Evolutionary conservation across 2,329 filamentous ascomycete species (phyloP), one percentile per base, ranked within the genome.

Genomic region (Paradendryphiella salina): DNA sequence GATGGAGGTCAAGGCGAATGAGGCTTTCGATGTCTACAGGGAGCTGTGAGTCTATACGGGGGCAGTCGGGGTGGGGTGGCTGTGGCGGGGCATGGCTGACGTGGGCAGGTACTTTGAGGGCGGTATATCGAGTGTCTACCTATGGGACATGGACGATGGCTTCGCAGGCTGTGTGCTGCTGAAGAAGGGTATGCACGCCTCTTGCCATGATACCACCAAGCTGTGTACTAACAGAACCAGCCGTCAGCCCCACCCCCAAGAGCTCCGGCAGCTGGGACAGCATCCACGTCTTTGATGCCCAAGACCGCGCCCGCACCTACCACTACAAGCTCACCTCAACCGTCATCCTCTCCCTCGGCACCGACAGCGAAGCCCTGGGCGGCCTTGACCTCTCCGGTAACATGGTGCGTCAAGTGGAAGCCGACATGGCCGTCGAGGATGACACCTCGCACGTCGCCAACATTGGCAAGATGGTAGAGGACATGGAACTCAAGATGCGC

Each of bases 401-500:
- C 79, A 94, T 99, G 91, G 97, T 94, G 52, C 85, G 94, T 56
- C 94, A 99, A 80, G 85, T 96, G 44, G 93, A 99, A 79, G 85
- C 89, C 69, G 92, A 97, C 75, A 80, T 96, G 71, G 85, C 89
- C 7, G 89, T 96, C 31, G 90, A 96, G 63, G 88, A 87, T 66
- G 93, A 97, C 75, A 87, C 88, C 63, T 90, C 88, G 73, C 94
- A 99, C 79, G 94, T 99, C 65, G 89, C 89, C 65, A 99, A 99
- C 75, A 90, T 97, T 54, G 94, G 94, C 47, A 75, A 72, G 61
- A 81, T 99, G 70, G 92, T 99, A 44, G 94, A 99, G 80, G 94
- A 99, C 75, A 97, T 99, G 94, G 94, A 99, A 79, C 85, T 96
- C 73, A 96, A 96, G 82, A 97, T 99, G 94, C 85, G 94, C 60